Conservation (phyloP, 371 early-diverging fungal species). For the Mucor lusitanicus region DNA sequence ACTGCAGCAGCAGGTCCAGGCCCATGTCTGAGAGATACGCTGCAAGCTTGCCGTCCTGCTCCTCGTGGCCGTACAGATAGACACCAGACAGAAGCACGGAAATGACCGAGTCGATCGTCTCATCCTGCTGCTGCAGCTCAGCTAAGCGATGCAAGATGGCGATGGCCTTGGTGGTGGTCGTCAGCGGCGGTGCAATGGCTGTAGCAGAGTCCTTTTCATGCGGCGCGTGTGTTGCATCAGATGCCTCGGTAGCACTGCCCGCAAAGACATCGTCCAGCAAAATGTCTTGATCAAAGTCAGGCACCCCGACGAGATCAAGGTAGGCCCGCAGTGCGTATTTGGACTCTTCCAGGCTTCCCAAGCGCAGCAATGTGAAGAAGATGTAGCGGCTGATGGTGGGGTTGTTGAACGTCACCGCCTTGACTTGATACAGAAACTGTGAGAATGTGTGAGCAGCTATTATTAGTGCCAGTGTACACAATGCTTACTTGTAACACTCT, state of each 20-base stretch:
- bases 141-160: background rate
- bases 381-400: slow-evolving; percentile 65
- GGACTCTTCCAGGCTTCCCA: slow-evolving; percentile 76
- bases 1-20: slow-evolving; percentile 2
- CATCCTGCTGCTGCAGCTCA: slow-evolving; percentile 8
- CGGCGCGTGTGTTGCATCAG: background rate
- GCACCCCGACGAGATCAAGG: slow-evolving; percentile 47
- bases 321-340: slow-evolving; percentile 64
- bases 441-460: background rate
- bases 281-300: slow-evolving; percentile 10
- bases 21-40: slow-evolving; percentile 43
- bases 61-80: slow-evolving; percentile 45
- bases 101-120: slow-evolving; percentile 29
- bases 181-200: background rate
- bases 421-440: slow-evolving; percentile 57
- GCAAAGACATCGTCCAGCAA: background rate
- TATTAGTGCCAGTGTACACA: background rate
- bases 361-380: slow-evolving; percentile 52
- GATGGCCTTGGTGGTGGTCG: background rate
- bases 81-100: slow-evolving; percentile 47
- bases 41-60: slow-evolving; percentile 41
- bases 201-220: slow-evolving; percentile 2
- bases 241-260: background rate
- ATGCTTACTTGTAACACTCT: slow-evolving; percentile 32
- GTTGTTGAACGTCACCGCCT: slow-evolving; percentile 70